Conservation (phyloP, 2,329 filamentous ascomycete genomes). For the Claviceps arundinis region DNA sequence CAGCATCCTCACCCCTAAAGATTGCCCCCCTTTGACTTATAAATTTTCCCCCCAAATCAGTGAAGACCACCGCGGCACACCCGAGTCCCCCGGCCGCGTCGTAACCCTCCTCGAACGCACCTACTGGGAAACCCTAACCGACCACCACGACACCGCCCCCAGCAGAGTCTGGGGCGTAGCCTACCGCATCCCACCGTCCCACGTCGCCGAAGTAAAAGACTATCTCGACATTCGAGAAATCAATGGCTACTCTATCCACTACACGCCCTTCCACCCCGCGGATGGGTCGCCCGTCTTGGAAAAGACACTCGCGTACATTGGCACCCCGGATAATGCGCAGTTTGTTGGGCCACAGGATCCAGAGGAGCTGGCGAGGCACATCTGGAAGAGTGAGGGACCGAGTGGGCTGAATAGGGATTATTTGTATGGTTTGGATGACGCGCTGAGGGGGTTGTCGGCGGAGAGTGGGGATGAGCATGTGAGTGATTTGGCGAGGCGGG, state of each 20-base stretch:
- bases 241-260: slow-evolving; percentile 91
- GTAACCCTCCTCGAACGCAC: slow-evolving; percentile 79
- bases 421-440: slow-evolving; percentile 64
- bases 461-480: slow-evolving; percentile 78
- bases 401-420: slow-evolving; percentile 90
- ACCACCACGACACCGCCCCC: slow-evolving; percentile 46
- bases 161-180: slow-evolving; percentile 81
- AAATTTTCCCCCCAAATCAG: slow-evolving; percentile 30
- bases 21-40: neutral
- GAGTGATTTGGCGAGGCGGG: slow-evolving; percentile 62
- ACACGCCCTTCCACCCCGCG: slow-evolving; percentile 61
- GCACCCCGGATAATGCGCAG: slow-evolving; percentile 82
- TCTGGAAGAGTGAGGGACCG: slow-evolving; percentile 61
- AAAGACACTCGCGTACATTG: slow-evolving; percentile 74
- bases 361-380: slow-evolving; percentile 65
- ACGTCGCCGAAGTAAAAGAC: slow-evolving; percentile 67
- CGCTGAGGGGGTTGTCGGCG: slow-evolving; percentile 56
- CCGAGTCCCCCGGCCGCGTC: slow-evolving; percentile 74
- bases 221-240: slow-evolving; percentile 96
- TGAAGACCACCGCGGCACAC: slow-evolving; percentile 89
- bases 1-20: neutral
- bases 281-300: slow-evolving; percentile 29
- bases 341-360: slow-evolving; percentile 79
- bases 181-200: slow-evolving; percentile 63
- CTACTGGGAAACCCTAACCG: slow-evolving; percentile 69